phyloP scores from a whole-genome alignment of 2,329 filamentous ascomycete genomes.

The Ophiostoma triangulosporum region DNA sequence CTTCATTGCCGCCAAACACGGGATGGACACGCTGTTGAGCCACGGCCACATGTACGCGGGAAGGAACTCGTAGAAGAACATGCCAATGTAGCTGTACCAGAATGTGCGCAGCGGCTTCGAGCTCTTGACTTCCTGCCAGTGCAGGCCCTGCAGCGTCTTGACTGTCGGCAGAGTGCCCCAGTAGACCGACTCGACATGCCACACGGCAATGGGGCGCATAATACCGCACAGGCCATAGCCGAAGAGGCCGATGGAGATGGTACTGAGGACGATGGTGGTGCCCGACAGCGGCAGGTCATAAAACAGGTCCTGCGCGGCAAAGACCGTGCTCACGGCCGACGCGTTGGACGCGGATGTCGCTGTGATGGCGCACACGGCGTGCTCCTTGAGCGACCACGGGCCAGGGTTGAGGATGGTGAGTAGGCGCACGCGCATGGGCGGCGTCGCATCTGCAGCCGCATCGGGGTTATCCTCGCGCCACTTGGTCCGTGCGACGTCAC shows the following conservation, averaged over 20 bases:
- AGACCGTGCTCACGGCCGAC: conserved; percentile 26
- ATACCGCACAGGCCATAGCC: conserved; percentile 41
- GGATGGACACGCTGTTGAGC: conserved; percentile 41
- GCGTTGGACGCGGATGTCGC: conserved; percentile 40
- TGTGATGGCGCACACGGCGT: conserved; percentile 39
- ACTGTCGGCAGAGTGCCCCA: conserved; percentile 40
- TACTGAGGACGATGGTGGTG: conserved; percentile 32
- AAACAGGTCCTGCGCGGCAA: conserved; percentile 36
- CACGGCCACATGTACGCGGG: conserved; percentile 42
- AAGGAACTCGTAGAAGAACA: conserved; percentile 38
- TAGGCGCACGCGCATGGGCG: conserved; percentile 27
- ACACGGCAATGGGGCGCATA: conserved; percentile 39
- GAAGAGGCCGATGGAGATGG: conserved; percentile 41
- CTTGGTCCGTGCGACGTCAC: conserved; percentile 32
- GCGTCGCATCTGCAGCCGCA: conserved; percentile 25
- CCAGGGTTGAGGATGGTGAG: conserved; percentile 36
- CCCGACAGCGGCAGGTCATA: conserved; percentile 33
- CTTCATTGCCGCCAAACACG: conserved; percentile 38
- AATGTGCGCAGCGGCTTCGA: conserved; percentile 38
- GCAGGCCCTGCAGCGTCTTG: conserved; percentile 39
- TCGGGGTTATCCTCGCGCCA: conserved; percentile 26
- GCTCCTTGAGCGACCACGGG: conserved; percentile 41
- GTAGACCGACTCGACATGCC: conserved; percentile 42
- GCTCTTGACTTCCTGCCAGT: conserved; percentile 36
- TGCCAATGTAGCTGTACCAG: conserved; percentile 30